Conservation (phyloP, 2,329 filamentous ascomycete species). For the Fusarium sp. region DNA sequence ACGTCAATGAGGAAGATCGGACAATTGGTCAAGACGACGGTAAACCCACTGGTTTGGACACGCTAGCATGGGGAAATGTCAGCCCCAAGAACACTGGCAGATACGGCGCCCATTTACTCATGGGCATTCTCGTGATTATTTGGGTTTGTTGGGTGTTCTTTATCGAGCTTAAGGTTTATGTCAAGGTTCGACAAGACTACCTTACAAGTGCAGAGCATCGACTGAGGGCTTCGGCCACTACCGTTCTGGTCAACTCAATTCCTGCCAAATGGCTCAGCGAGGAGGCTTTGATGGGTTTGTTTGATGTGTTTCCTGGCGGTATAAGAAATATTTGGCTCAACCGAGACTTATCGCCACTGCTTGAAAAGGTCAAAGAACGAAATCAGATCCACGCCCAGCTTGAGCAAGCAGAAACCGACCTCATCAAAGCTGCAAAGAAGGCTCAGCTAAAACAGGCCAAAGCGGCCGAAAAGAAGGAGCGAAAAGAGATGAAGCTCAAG, state of each 20-base stretch:
- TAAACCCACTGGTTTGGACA: slow-evolving; percentile 71
- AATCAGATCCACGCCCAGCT: slow-evolving; percentile 78
- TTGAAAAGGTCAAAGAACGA: slow-evolving; percentile 85
- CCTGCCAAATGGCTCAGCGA: slow-evolving; percentile 90
- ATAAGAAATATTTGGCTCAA: slow-evolving; percentile 98
- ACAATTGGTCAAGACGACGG: no score
- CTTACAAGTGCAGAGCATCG: slow-evolving; percentile 95
- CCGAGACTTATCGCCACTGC: slow-evolving; percentile 83
- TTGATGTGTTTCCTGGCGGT: slow-evolving; percentile 96
- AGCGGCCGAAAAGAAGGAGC: slow-evolving; percentile 74
- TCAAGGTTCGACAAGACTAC: slow-evolving; percentile 94
- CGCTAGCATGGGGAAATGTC: slow-evolving; percentile 91
- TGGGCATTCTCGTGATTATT: slow-evolving; percentile 81
- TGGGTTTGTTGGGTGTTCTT: slow-evolving; percentile 93
- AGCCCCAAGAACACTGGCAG: slow-evolving; percentile 72
- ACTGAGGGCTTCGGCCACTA: slow-evolving; percentile 92
- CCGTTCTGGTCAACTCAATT: slow-evolving; percentile 91
- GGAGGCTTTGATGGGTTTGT: slow-evolving; percentile 84
- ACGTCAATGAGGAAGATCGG: slow-evolving; percentile 33
- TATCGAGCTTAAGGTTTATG: slow-evolving; percentile 85
- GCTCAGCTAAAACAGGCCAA: slow-evolving; percentile 76
- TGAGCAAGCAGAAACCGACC: slow-evolving; percentile 85
- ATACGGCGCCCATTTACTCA: slow-evolving; percentile 86
- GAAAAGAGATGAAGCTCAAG: slow-evolving; percentile 65
- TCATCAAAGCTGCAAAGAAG: slow-evolving; percentile 85